Conservation (phyloP, 2,329 filamentous ascomycete species). For the Trichoderma sp. region DNA sequence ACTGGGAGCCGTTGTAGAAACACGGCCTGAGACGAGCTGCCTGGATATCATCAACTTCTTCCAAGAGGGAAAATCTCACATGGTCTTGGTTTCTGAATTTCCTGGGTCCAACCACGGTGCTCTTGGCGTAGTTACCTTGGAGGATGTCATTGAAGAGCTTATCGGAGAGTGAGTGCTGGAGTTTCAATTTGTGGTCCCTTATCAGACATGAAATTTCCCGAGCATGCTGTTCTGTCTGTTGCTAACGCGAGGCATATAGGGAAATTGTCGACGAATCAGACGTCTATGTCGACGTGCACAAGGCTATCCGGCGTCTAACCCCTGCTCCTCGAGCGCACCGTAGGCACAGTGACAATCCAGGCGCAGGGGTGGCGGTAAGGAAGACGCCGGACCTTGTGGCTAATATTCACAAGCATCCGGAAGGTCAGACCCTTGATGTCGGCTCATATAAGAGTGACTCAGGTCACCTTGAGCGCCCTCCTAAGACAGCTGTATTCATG, state of each 20-base stretch:
- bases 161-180: slow-evolving; percentile 81
- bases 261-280: slow-evolving; percentile 99
- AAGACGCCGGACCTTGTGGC: slow-evolving; percentile 40
- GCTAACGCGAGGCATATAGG: slow-evolving; percentile 49
- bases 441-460: slow-evolving; percentile 47
- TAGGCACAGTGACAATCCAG: slow-evolving; percentile 44
- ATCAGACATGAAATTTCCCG: neutral
- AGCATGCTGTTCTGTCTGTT: neutral
- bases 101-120: slow-evolving; percentile 92
- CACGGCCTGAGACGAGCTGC: slow-evolving; percentile 91
- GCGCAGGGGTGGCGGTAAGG: slow-evolving; percentile 40
- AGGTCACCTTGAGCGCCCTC: slow-evolving; percentile 48
- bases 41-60: slow-evolving; percentile 99
- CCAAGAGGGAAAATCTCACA: slow-evolving; percentile 98
- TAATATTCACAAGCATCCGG: slow-evolving; percentile 46
- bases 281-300: slow-evolving; percentile 97
- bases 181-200: neutral
- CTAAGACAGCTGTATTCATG: slow-evolving; percentile 61
- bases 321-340: slow-evolving; percentile 78
- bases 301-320: slow-evolving; percentile 87
- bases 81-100: slow-evolving; percentile 90
- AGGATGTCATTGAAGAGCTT: slow-evolving; percentile 97
- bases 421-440: slow-evolving; percentile 38
- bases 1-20: slow-evolving; percentile 92
- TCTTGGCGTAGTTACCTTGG: slow-evolving; percentile 89